phyloP scores from a whole-genome alignment of 345 rosid species.

The Lepidium sativum region DNA sequence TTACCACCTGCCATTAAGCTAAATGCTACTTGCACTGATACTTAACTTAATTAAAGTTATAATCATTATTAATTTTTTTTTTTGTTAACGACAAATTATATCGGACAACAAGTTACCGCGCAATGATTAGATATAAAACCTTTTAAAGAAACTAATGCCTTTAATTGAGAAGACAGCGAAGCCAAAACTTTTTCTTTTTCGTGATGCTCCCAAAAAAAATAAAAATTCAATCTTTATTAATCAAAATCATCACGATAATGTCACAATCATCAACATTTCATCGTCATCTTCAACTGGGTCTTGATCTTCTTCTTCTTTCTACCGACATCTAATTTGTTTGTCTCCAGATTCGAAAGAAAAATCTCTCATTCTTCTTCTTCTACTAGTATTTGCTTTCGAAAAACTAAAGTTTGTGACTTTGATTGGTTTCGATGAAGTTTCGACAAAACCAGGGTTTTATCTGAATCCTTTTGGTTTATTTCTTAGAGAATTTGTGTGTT shows the following conservation, averaged over 20 bases:
- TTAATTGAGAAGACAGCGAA: slow-evolving; percentile 26
- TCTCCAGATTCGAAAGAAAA: neutral
- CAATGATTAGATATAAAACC: slow-evolving; percentile 18
- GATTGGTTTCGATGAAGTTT: slow-evolving; percentile 23
- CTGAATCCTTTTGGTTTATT: slow-evolving; percentile 13
- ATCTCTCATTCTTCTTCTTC: neutral
- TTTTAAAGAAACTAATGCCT: slow-evolving; percentile 1
- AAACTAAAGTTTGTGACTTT: slow-evolving; percentile 13
- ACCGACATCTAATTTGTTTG: slow-evolving; percentile 9
- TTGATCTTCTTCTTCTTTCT: slow-evolving; percentile 11
- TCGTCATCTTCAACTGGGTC: slow-evolving; percentile 19
- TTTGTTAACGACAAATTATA: too few relatives aligned
- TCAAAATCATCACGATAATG: neutral
- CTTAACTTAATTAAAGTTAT: too few relatives aligned
- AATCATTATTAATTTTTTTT: too few relatives aligned
- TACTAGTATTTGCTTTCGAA: neutral
- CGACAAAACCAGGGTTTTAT: slow-evolving; percentile 11
- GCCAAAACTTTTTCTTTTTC: slow-evolving; percentile 16
- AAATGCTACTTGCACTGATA: too few relatives aligned
- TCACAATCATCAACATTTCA: slow-evolving; percentile 27
- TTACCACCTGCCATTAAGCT: too few relatives aligned
- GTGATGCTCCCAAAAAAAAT: neutral
- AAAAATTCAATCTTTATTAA: slow-evolving; percentile 7
- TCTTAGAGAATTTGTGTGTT: neutral
- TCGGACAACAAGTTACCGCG: too few relatives aligned